These are phyloP conservation scores for Brassica incana DNA, from an alignment of 345 rosid genomes.

Conservation along the genomic window DNA sequence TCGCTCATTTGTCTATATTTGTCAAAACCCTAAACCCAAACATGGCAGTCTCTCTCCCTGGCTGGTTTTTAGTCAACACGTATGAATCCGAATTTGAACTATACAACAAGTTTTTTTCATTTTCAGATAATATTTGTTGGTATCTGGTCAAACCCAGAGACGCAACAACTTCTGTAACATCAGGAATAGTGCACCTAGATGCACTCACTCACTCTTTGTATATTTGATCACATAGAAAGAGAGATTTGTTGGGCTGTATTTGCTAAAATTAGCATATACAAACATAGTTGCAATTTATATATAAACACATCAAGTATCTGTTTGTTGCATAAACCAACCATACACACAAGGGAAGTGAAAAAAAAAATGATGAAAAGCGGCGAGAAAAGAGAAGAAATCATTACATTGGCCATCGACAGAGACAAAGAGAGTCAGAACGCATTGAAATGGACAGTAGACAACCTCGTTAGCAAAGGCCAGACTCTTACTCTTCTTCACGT, in stretches of 20 bases:
- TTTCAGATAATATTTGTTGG: neutral
- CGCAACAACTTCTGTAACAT: neutral
- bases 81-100: neutral
- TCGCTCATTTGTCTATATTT: constrained; percentile 1
- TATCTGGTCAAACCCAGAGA: constrained; percentile 1
- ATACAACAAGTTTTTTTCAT: constrained; percentile 9
- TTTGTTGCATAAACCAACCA: constrained; percentile 6
- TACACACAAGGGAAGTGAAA: constrained; percentile 10
- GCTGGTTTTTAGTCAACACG: neutral
- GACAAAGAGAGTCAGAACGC: constrained; percentile 82
- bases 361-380: constrained; percentile 13
- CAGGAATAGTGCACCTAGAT: neutral
- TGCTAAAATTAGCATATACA: constrained; percentile 33
- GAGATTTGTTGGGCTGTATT: neutral
- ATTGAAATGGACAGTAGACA: constrained; percentile 70
- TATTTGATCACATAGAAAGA: neutral
- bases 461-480: constrained; percentile 60
- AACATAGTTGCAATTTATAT: constrained; percentile 16
- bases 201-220: neutral
- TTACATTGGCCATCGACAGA: constrained; percentile 70
- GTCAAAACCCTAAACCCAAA: constrained; percentile 17
- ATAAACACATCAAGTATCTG: constrained; percentile 20
- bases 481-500: constrained; percentile 67
- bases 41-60: neutral
- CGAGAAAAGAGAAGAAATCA: constrained; percentile 30